A percentile compares a stretch with the other conserved stretches of the same genome.
These are phyloP conservation scores for Aspergillus pseudotamarii DNA, from an alignment of 2,329 filamentous ascomycete genomes.

Conservation along the genomic window DNA sequence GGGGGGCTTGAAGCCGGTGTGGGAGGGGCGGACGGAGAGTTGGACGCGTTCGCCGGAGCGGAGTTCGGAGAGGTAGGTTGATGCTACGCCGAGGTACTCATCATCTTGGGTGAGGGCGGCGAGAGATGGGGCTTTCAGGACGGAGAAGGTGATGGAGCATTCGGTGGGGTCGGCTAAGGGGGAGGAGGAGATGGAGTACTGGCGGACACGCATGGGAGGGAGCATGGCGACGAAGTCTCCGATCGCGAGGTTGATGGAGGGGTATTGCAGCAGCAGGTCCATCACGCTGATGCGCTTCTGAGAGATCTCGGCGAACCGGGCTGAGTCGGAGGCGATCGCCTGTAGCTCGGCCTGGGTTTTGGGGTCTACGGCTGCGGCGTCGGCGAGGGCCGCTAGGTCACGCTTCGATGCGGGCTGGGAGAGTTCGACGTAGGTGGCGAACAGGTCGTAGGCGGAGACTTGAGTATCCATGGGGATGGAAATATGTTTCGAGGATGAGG, in stretches of 20 bases:
- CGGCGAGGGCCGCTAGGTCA: slow-evolving; percentile 50
- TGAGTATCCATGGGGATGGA: slow-evolving; percentile 58
- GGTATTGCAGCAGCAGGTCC: slow-evolving; percentile 69
- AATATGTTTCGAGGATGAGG: slow-evolving; percentile 41
- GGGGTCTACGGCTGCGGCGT: slow-evolving; percentile 54
- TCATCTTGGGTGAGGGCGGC: slow-evolving; percentile 32
- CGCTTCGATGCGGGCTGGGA: slow-evolving; percentile 72
- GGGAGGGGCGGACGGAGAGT: slow-evolving; percentile 38
- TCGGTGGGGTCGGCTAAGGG: slow-evolving; percentile 61
- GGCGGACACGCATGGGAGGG: slow-evolving; percentile 73
- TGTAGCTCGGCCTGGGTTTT: slow-evolving; percentile 46
- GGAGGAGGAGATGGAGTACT: slow-evolving; percentile 79
- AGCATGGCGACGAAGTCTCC: slow-evolving; percentile 70
- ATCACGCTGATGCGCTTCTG: slow-evolving; percentile 59
- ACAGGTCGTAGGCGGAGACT: slow-evolving; percentile 64
- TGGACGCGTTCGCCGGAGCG: slow-evolving; percentile 36
- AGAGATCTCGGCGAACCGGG: slow-evolving; percentile 50
- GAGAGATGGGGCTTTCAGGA: slow-evolving; percentile 61
- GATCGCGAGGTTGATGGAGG: slow-evolving; percentile 63
- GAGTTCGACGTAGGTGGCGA: slow-evolving; percentile 73
- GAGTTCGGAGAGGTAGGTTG: slow-evolving; percentile 59
- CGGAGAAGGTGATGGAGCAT: slow-evolving; percentile 68
- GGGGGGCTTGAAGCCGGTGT: slow-evolving; percentile 43
- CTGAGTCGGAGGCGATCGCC: slow-evolving; percentile 33
- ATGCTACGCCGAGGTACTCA: slow-evolving; percentile 62